These are phyloP conservation scores for Neonectria sp. DNA, from an alignment of 2,329 filamentous ascomycete species.

Conservation along the genomic window DNA sequence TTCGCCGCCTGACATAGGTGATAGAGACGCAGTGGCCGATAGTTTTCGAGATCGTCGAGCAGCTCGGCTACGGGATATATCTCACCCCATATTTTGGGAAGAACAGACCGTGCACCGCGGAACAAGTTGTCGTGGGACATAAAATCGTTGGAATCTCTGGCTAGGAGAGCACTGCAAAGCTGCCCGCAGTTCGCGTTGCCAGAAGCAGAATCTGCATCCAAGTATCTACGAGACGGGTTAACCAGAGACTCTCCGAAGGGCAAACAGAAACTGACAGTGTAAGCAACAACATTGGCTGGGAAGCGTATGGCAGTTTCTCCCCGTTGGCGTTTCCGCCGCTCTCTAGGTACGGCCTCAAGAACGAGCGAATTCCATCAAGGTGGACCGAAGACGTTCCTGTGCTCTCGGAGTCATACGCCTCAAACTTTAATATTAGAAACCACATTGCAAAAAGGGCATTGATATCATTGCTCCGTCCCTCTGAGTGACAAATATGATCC, in stretches of 20 bases:
- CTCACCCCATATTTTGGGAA: conserved; percentile 43
- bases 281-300: conserved; percentile 39
- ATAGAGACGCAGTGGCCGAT: conserved; percentile 34
- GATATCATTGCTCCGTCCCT: conserved; percentile 27
- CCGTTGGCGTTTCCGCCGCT: conserved; percentile 3
- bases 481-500: conserved; percentile 28
- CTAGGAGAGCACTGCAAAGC: conserved; percentile 39
- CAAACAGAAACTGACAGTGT: conserved; percentile 30
- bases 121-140: conserved; percentile 43
- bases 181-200: conserved; percentile 32
- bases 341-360: conserved; percentile 36
- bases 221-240: conserved; percentile 16
- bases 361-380: conserved; percentile 38
- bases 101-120: conserved; percentile 34
- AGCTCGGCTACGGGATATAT: conserved; percentile 38
- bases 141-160: conserved; percentile 38
- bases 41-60: conserved; percentile 41
- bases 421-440: conserved; percentile 40
- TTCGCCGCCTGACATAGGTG: conserved; percentile 42
- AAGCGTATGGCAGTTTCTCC: conserved; percentile 31
- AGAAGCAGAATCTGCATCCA: conserved; percentile 40
- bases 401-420: conserved; percentile 38
- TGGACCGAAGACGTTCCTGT: conserved; percentile 33
- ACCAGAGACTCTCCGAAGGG: accelerated
- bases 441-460: conserved; percentile 43